These are phyloP conservation scores for Tardiomyces digboiensis DNA, from an alignment of 1,139 yeast species.

Conservation along the genomic window DNA sequence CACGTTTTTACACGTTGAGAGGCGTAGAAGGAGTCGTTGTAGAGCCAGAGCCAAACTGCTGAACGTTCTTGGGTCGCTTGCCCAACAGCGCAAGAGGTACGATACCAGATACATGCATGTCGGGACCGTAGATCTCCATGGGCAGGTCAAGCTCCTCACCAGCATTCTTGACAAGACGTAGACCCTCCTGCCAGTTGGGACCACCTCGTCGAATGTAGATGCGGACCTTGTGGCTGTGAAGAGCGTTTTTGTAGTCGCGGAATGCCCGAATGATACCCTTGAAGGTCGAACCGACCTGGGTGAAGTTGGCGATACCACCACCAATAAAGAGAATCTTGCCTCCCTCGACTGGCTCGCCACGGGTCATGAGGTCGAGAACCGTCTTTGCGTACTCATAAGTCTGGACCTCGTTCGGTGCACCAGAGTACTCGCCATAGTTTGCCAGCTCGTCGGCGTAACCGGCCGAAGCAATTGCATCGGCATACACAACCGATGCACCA, in stretches of 20 bases:
- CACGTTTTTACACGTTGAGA: slow-evolving; percentile 18
- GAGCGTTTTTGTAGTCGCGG: slow-evolving; percentile 30
- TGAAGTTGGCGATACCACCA: slow-evolving; percentile 40
- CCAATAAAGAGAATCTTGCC: slow-evolving; percentile 38
- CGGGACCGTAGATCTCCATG: slow-evolving; percentile 41
- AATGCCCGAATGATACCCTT: slow-evolving; percentile 40
- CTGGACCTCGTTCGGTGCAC: slow-evolving; percentile 38
- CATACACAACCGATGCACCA: slow-evolving; percentile 39
- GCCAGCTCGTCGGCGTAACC: slow-evolving; percentile 36
- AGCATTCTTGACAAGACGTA: slow-evolving; percentile 34
- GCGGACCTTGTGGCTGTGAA: slow-evolving; percentile 32
- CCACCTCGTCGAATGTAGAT: slow-evolving; percentile 39
- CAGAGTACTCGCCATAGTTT: slow-evolving; percentile 39
- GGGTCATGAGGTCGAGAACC: slow-evolving; percentile 36
- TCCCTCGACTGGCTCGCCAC: slow-evolving; percentile 30
- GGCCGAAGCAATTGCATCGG: slow-evolving; percentile 38
- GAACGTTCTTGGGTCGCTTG: slow-evolving; percentile 31
- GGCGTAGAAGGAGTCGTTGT: slow-evolving; percentile 25
- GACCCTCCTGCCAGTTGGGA: slow-evolving; percentile 41
- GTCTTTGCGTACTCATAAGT: slow-evolving; percentile 40
- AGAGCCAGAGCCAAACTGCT: slow-evolving; percentile 29
- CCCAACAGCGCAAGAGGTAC: slow-evolving; percentile 33
- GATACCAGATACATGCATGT: slow-evolving; percentile 39
- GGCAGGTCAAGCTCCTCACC: slow-evolving; percentile 37
- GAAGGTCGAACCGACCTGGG: slow-evolving; percentile 39